A percentile compares a stretch with the other conserved stretches of the same genome.
These are phyloP conservation scores for Fistulinella cinereoalba DNA, from an alignment of 1,284 basidiomycete species.

Conservation along the genomic window DNA sequence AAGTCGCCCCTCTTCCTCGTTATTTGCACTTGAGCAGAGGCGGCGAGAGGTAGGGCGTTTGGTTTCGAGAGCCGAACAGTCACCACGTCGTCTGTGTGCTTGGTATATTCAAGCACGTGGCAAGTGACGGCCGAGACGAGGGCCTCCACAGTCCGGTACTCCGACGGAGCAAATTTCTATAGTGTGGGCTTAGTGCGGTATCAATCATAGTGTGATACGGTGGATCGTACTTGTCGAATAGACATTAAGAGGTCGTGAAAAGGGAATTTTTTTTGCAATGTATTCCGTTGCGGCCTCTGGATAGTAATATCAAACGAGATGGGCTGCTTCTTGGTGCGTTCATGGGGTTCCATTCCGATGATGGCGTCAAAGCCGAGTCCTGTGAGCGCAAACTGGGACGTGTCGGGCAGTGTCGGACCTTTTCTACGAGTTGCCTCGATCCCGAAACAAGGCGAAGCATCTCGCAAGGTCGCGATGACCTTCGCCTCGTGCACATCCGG, in stretches of 20 bases:
- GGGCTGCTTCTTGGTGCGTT: conserved; percentile 5
- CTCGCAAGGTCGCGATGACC: conserved; percentile 5
- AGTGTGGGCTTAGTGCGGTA: not conserved
- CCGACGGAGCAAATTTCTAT: conserved; percentile 20
- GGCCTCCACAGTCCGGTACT: conserved; percentile 73
- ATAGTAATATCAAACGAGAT: conserved; percentile 11
- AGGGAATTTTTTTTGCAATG: conserved; percentile 5
- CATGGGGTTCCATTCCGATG: conserved; percentile 5
- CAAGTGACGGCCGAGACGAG: conserved; percentile 63
- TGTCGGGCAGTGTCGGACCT: not conserved
- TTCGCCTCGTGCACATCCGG: conserved; percentile 6
- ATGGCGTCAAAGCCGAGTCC: conserved; percentile 7
- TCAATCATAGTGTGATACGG: not conserved
- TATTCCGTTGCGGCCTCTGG: not conserved
- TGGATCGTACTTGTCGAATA: conserved; percentile 6
- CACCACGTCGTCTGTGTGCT: conserved; percentile 33
- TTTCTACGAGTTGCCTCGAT: conserved; percentile 8
- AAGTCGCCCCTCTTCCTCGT: conserved; percentile 12
- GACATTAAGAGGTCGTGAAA: conserved; percentile 12
- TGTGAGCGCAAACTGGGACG: conserved; percentile 1
- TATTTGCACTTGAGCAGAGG: conserved; percentile 49
- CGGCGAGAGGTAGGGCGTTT: conserved; percentile 52
- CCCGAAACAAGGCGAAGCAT: not conserved
- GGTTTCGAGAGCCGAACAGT: conserved; percentile 74
- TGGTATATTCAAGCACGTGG: conserved; percentile 33